Base-by-base conservation (phyloP, 140 eudicot genomes). In the Senecio squalidus region DNA sequence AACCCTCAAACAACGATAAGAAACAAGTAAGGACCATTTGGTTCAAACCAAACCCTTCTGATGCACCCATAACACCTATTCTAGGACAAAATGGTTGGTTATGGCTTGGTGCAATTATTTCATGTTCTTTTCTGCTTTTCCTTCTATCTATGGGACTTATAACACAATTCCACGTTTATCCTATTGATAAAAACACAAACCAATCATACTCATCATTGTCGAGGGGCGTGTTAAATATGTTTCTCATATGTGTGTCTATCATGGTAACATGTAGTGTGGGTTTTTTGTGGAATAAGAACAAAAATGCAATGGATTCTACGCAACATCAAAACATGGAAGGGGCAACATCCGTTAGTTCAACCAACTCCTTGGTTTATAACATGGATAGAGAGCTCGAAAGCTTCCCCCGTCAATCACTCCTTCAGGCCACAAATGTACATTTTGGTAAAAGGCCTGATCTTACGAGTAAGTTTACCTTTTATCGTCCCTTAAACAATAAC, bases 381-480 rank as follows among this genome's bases (percentile, higher is more conserved):
- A 62, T 38, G 1, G 98, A 83, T 14, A 69, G 75, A 62, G 98
- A 86, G 60, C 66, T 91, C 1, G 94, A 91, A 73, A 83, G 98
- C 48, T 62, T 86, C 4, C 96, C 96, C 40, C 94, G 69, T 31
- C 79, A 83, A 55, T 74, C 88, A 1, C 67, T 91, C 29, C 48
- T 52, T 28, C 64, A 81, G 44, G 74, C 83, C 7, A 81, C 77
- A 47, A 81, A 74, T 28, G 76, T 81, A 64, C 83, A 72, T 64
- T 83, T 66, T 64, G 96, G 96, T 4, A 70, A 69, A 75, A 71
- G 98, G 46, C 96, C 96, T 0, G 92, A 91, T 41, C 80, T 91
- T 17, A 83, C 81, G 76, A 78, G 98, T 91, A 77, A 83, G 96
- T 48, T 25, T 22, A 27, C 29, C 26, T 15, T 31, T n/a, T 5